Evolutionary conservation across 352 stramenopile species (phyloP), one percentile per base, ranked within the genome.

Genomic region (Hyaloperonospora arabidopsidis): DNA sequence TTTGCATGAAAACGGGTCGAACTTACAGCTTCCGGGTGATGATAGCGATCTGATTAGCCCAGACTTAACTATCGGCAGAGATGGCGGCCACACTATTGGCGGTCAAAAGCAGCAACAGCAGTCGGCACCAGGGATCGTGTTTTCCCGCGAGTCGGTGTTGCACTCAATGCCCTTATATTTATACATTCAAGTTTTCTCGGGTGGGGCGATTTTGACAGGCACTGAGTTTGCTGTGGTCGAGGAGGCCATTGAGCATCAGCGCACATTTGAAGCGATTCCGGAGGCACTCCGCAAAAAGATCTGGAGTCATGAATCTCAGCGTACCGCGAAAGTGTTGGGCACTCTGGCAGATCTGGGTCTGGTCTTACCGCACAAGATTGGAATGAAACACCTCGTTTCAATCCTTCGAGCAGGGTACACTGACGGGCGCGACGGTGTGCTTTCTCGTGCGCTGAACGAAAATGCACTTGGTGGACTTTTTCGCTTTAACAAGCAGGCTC

Each of bases 171-270:
- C 77, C 11, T 73, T 93, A 34, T 58, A 82, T 45, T 57, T 89
- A 49, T 93, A 93, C 57, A 90, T 93, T 41, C 67, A 80, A 40
- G 72, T 83, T 32, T 89, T 91, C 44, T 86, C 77, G 14, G 82
- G 82, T 40, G 84, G 84, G 15, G 66, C 54, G 5, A 72, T 86
- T 45, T 61, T 93, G 23, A 74, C 58, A 5, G 59, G 74, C 1
- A 56, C 44, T 7, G 84, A 93, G 54, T 72, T 86, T 48, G 53
- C 50, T 5, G 39, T 75, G 1, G 69, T 88, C 15, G 59, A 90
- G 45, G 63, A 86, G 34, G 79, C 75, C 2, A 52, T 90, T 17
- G 63, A 65, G 3, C 65, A 84, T 11, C 55, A 79, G 19, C 52
- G 57, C 6, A 49, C 50, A 3, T 89, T 93, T 39, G 57, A 67